phyloP scores from a whole-genome alignment of 805 yeast genomes.

The Wickerhamiella occidentalis region DNA sequence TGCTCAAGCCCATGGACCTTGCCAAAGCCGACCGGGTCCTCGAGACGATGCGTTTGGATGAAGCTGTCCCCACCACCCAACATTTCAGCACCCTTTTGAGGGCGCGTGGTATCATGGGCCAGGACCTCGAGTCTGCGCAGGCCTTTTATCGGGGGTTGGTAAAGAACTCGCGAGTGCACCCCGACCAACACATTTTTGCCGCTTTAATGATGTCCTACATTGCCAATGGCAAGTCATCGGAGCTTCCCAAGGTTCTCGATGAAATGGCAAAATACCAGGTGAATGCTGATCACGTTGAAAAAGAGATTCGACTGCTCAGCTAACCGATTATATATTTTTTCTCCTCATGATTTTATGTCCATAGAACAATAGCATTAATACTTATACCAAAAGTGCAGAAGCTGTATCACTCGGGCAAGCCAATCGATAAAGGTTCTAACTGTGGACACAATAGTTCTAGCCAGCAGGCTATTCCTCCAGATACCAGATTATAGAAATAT shows the following conservation, averaged over 20 bases:
- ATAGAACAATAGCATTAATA: background rate
- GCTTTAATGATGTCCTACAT: constrained; percentile 32
- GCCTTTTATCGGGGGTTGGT: constrained; percentile 27
- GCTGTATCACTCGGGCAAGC: too few species aligned
- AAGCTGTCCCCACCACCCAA: constrained; percentile 23
- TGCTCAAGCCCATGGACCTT: constrained; percentile 26
- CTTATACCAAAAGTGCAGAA: too few species aligned
- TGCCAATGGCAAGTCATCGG: constrained; percentile 25
- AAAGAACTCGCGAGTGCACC: constrained; percentile 25
- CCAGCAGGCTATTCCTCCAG: too few species aligned
- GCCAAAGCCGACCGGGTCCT: constrained; percentile 29
- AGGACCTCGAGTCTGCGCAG: constrained; percentile 28
- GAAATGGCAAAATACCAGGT: constrained; percentile 28
- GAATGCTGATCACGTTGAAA: constrained; percentile 13
- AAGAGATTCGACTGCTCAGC: background rate
- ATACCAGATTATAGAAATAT: too few species aligned
- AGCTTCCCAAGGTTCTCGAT: constrained; percentile 24
- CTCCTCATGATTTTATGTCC: background rate
- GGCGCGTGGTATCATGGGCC: constrained; percentile 30
- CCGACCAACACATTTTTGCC: constrained; percentile 31
- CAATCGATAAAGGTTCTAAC: too few species aligned
- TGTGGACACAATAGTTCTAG: too few species aligned
- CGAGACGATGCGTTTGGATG: constrained; percentile 24
- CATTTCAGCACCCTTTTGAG: constrained; percentile 31
- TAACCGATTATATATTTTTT: background rate